These are phyloP conservation scores for Spathaspora hagerdaliae DNA, from an alignment of 805 yeast species.

Conservation along the genomic window DNA sequence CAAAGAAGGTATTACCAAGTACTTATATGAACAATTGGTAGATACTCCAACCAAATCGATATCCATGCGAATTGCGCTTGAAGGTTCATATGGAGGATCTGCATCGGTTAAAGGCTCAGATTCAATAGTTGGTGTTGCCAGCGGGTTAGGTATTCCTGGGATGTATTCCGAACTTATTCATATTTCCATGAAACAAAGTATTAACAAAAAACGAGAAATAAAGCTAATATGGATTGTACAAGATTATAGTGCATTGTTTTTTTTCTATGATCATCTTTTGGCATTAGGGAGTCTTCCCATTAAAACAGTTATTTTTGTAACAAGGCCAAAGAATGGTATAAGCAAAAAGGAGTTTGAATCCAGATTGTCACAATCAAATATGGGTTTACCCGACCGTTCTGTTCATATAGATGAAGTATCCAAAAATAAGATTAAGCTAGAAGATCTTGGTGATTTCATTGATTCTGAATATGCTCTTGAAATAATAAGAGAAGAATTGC, in stretches of 20 bases:
- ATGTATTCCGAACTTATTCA: conserved; percentile 36
- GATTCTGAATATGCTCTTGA: conserved; percentile 6
- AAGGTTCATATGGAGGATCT: conserved; percentile 69
- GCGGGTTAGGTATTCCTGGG: conserved; percentile 74
- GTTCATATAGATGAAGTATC: no score
- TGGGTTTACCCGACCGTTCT: no score
- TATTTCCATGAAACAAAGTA: conserved; percentile 17
- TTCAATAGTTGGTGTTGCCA: conserved; percentile 58
- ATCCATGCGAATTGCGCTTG: conserved; percentile 37
- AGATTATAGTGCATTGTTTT: conserved; percentile 43
- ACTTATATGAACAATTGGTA: conserved; percentile 23
- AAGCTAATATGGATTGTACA: conserved; percentile 64
- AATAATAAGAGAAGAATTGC: conserved; percentile 15
- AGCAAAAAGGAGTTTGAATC: conserved; percentile 13
- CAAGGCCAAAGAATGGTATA: conserved; percentile 16
- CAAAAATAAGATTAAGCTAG: no score
- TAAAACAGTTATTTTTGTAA: conserved; percentile 23
- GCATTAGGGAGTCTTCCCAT: conserved; percentile 19
- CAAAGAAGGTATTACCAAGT: conserved; percentile 34
- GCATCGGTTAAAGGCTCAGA: conserved; percentile 48
- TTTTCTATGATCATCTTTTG: conserved; percentile 43
- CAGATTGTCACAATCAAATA: not conserved
- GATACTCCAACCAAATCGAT: conserved; percentile 23
- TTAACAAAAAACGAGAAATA: conserved; percentile 15
- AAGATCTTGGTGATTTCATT: not conserved